phyloP scores from a whole-genome alignment of 768 basidiomycete genomes.

The Flagelloscypha sp. region DNA sequence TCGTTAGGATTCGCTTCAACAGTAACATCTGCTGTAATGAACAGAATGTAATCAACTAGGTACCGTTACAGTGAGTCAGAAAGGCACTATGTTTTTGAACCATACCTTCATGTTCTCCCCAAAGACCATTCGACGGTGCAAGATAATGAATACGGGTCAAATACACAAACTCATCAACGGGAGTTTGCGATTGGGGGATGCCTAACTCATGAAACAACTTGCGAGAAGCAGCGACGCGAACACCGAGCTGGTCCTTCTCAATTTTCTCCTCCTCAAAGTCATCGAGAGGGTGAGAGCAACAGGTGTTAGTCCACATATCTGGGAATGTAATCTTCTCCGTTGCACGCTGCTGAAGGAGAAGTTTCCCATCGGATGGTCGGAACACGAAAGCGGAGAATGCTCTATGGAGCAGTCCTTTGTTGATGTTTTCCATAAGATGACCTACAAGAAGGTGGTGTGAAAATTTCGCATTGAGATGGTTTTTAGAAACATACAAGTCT shows the following conservation, averaged over 20 bases:
- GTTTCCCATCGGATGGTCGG: conserved; percentile 85
- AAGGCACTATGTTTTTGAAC: conserved; percentile 4
- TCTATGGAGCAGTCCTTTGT: conserved; percentile 88
- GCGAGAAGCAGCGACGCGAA: conserved; percentile 82
- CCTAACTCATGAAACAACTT: conserved; percentile 97
- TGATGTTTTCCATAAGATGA: conserved; percentile 96
- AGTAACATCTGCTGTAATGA: conserved; percentile 82
- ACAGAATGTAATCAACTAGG: conserved; percentile 95
- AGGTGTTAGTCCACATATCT: conserved; percentile 99
- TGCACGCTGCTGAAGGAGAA: conserved; percentile 91
- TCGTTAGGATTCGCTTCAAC: conserved; percentile 82
- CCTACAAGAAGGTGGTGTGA: conserved; percentile 36
- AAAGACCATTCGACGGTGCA: conserved; percentile 83
- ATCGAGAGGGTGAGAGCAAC: conserved; percentile 93
- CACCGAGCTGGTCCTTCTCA: conserved; percentile 72
- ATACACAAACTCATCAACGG: conserved; percentile 84
- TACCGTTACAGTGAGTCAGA: conserved; percentile 3
- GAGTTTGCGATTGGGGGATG: conserved; percentile 71
- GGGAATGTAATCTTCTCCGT: conserved; percentile 99
- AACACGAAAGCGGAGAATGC: conserved; percentile 98
- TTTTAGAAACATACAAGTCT: conserved; percentile 67
- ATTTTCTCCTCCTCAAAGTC: conserved; percentile 83
- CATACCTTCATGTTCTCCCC: conserved; percentile 98
- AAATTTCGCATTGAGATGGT: background rate
- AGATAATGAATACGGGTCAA: conserved; percentile 96